Percentiles rank a stretch among this genome's conserved stretches.
Evolutionary conservation across 2,329 filamentous ascomycete genomes (phyloP).

Genomic region (Pezicula neosporulosa): DNA sequence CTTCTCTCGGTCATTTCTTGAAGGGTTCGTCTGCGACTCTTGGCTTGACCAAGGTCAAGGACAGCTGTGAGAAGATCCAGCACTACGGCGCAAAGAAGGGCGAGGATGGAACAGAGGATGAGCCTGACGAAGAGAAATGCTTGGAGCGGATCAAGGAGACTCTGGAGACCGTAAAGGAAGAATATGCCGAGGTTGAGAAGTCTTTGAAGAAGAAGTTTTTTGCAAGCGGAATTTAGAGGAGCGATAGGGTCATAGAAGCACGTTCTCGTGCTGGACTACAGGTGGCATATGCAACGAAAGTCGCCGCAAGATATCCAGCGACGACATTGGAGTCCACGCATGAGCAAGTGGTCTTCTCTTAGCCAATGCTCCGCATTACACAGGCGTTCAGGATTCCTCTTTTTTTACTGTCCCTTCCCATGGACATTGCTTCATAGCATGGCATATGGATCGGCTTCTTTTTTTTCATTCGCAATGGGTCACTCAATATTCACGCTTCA

Average conservation of each 20-base stretch:
- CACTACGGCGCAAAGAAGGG: constrained; percentile 84
- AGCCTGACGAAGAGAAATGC: constrained; percentile 64
- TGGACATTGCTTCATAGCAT: neutral
- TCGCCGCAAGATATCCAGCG: constrained; percentile 10
- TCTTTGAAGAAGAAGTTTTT: constrained; percentile 54
- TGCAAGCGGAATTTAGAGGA: constrained; percentile 10
- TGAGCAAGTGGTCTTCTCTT: constrained; percentile 21
- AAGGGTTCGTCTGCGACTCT: constrained; percentile 96
- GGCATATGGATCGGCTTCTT: neutral
- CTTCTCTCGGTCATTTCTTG: constrained; percentile 86
- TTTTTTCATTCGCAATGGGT: too few relatives aligned
- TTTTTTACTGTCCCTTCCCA: neutral
- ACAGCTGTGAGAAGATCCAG: constrained; percentile 95
- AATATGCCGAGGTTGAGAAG: constrained; percentile 71
- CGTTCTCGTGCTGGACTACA: constrained; percentile 19
- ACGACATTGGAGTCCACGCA: constrained; percentile 23
- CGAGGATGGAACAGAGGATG: constrained; percentile 64
- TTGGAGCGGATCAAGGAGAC: constrained; percentile 68
- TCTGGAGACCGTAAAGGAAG: constrained; percentile 67
- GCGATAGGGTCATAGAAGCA: constrained; percentile 5
- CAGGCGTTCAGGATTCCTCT: neutral
- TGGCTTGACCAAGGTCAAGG: constrained; percentile 84
- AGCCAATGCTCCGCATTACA: neutral
- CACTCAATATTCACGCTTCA: too few relatives aligned
- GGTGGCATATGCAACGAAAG: constrained; percentile 13